Evolutionary conservation across 108 stramenopile species (phyloP).

Genomic region (Conticribra guillardii): DNA sequence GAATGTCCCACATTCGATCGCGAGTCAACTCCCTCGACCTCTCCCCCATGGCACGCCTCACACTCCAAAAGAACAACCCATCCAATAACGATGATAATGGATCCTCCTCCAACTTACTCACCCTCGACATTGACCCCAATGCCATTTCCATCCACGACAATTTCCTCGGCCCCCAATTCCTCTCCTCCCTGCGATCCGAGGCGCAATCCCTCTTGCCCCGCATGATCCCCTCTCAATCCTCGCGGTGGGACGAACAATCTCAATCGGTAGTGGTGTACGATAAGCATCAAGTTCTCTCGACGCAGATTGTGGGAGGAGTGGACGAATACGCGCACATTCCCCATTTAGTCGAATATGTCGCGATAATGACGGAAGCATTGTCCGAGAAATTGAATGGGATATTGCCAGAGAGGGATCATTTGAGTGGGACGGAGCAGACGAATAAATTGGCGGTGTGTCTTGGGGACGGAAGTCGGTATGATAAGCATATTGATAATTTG

Average conservation of each 20-base stretch:
- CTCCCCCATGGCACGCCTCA: conserved; percentile 15
- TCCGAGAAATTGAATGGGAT: conserved; percentile 30
- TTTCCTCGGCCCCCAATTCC: conserved; percentile 29
- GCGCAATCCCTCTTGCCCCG: conserved; percentile 23
- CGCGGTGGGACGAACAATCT: conserved; percentile 40
- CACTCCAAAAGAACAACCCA: background rate
- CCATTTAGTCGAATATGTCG: conserved; percentile 38
- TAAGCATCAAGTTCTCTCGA: conserved; percentile 38
- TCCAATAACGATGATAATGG: too few relatives aligned
- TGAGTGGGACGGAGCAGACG: conserved; percentile 26
- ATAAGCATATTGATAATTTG: conserved; percentile 47
- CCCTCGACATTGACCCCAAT: conserved; percentile 34
- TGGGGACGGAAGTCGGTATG: conserved; percentile 37
- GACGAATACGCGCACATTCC: conserved; percentile 32
- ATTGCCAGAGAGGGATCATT: conserved; percentile 22
- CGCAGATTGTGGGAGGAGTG: conserved; percentile 35
- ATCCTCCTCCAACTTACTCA: conserved; percentile 1
- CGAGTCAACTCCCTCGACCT: conserved; percentile 22
- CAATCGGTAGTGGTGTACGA: conserved; percentile 38
- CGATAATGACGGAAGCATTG: conserved; percentile 27
- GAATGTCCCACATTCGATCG: conserved; percentile 25
- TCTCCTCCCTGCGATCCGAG: conserved; percentile 29
- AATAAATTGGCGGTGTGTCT: conserved; percentile 44
- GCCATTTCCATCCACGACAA: conserved; percentile 29
- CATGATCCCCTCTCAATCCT: conserved; percentile 42